Evolutionary conservation across 2,329 filamentous ascomycete species (phyloP), one percentile per base, ranked within the genome.

Genomic region (Westerdykella sp.): DNA sequence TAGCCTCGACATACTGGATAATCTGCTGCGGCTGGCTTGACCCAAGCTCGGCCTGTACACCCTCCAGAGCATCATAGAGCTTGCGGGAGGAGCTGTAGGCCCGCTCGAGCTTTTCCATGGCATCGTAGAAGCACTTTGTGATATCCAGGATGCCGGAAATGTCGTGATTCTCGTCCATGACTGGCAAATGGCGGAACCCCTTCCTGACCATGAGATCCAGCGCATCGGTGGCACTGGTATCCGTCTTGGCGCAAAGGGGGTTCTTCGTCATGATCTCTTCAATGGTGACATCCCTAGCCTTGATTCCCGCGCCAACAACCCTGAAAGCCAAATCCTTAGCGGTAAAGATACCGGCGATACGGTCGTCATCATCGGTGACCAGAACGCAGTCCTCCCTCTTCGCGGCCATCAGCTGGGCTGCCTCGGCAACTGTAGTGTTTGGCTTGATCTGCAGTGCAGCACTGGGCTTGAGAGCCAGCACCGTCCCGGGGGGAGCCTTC

Each of bases 201-300:
- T 97, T 97, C 57, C 91, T 80, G 44, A 98, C 93, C 93, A 98
- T 98, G 45, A 97, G 77, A 69, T 98, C 91, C 50, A 98, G 74
- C 25, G 93, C 93, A 74, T 98, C 93, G 35, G 93, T 98, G 30
- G 93, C 93, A 69, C 91, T 97, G 28, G 93, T 98, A 65, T 98
- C 93, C 45, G 93, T 98, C 66, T 93, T 83, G 42, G 93, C 93
- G 68, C 93, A 98, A 13, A 98, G 80, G 10, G 93, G 93, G 73
- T 98, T 98, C 77, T 97, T 96, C 65, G 93, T 98, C 93, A 98
- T 98, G 69, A 98, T 98, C 65, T 97, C 90, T 54, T 89, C 86
- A 65, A 98, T 96, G 16, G 88, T 95, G 57, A 97, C 81, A 64
- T 84, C 87, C 66, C 81, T 84, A 25, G 93, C 86, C 73, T 95